phyloP scores from a whole-genome alignment of 495 filamentous ascomycete species.

The Aspergillus diversus region DNA sequence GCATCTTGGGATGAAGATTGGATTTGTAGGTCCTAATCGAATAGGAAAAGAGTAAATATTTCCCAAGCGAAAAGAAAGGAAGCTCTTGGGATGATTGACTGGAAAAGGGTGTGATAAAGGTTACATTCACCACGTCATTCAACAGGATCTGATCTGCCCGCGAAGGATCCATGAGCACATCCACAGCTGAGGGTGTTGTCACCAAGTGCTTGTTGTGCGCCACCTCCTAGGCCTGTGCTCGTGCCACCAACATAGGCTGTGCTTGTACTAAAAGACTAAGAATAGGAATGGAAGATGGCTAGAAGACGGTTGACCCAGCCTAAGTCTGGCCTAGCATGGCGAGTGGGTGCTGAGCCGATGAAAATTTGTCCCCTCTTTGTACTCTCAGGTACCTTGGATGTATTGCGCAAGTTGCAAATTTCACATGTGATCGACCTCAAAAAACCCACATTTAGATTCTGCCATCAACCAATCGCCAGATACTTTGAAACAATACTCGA shows the following conservation, averaged over 20 bases:
- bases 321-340: constrained; percentile 4
- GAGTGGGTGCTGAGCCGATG: background rate
- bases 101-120: background rate
- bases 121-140: background rate
- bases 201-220: constrained; percentile 15
- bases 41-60: too few species aligned
- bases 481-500: constrained; percentile 22
- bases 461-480: constrained; percentile 10
- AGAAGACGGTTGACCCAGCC: constrained; percentile 16
- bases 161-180: background rate
- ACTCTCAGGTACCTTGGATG: background rate
- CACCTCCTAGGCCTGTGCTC: too few species aligned
- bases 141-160: background rate
- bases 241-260: constrained; percentile 4
- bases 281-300: constrained; percentile 22
- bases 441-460: background rate
- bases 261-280: constrained; percentile 16
- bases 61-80: too few species aligned
- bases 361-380: background rate
- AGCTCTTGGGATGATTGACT: too few species aligned
- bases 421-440: constrained; percentile 1
- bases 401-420: background rate
- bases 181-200: background rate
- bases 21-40: too few species aligned
- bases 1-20: too few species aligned